Evolutionary conservation across 495 filamentous ascomycete species (phyloP), one percentile per base, ranked within the genome.

Genomic region (Xylaria curta): DNA sequence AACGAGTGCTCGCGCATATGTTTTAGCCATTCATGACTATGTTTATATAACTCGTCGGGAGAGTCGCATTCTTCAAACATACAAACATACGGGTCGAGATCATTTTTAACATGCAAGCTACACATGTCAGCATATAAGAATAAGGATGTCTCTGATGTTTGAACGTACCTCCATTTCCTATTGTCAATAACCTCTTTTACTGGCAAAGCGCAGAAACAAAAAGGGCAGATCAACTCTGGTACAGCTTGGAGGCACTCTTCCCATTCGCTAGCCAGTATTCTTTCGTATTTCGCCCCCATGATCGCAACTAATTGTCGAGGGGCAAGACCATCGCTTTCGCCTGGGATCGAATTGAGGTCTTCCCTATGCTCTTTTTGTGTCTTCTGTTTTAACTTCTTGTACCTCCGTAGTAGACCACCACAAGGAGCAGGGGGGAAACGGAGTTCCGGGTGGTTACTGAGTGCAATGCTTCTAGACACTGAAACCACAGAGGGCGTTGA

Each of bases 81-180:
- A 21, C 62, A 65, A 51, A 65, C 15, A 10, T 65, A 65, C 28
- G 62, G 62, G n/a, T 65, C 62, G 24, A 65, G 62, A 49, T 65
- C 62, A 26, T 33, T 46, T 12, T 31, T 49, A 2, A 65, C 26
- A 33, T 65, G 62, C 19, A 31, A 6, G 5, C 62, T 65, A 49
- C 26, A 17, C 7, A 31, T 0, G 42, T 65, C 21, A 49, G 62
- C 46, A 4, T 44, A 19, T 24, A n/a, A 6, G 9, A 36, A 21
- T 8, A 3, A 19, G 4, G 17, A 9, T n/a, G 28, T 44, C 21
- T 26, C 9, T 13, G 0, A 42, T 40, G 4, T 33, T 17, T 2
- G 17, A 10, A 65, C 62, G 19, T 65, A 65, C 62, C 42, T 31
- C 62, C 62, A 65, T 9, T 65, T 49, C 44, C 31, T 33, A 13